These are phyloP conservation scores for Starmerella asiatica DNA, from an alignment of 805 yeast genomes.

Conservation along the genomic window DNA sequence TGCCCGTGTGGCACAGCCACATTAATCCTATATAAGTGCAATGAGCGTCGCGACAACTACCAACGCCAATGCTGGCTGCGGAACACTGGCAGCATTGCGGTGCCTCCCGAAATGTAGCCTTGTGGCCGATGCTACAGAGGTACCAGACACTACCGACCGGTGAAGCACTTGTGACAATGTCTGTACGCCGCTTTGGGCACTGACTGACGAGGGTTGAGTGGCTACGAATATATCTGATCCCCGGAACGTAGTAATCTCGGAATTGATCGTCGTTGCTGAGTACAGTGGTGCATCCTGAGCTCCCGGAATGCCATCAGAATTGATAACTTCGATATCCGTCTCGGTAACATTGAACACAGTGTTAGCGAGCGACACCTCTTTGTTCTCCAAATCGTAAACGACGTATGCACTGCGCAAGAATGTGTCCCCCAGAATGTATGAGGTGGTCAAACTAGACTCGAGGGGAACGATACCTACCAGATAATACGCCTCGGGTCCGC, in stretches of 20 bases:
- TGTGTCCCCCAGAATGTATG: conserved; percentile 40
- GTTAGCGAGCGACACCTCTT: conserved; percentile 44
- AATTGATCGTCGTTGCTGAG: neutral
- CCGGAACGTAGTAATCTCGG: neutral
- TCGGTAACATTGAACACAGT: conserved; percentile 23
- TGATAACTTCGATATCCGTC: conserved; percentile 16
- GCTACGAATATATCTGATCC: neutral
- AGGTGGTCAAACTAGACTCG: conserved; percentile 12
- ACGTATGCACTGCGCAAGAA: conserved; percentile 43
- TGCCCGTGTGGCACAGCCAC: too few relatives aligned
- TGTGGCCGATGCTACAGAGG: neutral
- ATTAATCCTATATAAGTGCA: too few relatives aligned
- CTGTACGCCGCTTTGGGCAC: neutral
- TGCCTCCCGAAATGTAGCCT: neutral
- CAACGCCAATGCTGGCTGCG: too few relatives aligned
- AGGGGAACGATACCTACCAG: conserved; percentile 4
- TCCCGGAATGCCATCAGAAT: conserved; percentile 10
- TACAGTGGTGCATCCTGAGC: conserved; percentile 18
- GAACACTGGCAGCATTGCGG: neutral
- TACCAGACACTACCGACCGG: neutral
- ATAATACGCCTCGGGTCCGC: neutral
- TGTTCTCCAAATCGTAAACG: conserved; percentile 46
- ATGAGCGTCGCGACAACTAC: too few relatives aligned
- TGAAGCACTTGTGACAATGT: neutral
- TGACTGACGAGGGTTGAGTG: neutral